These are phyloP conservation scores for Elsinoe perseae DNA, from an alignment of 2,329 filamentous ascomycete species.

Conservation along the genomic window DNA sequence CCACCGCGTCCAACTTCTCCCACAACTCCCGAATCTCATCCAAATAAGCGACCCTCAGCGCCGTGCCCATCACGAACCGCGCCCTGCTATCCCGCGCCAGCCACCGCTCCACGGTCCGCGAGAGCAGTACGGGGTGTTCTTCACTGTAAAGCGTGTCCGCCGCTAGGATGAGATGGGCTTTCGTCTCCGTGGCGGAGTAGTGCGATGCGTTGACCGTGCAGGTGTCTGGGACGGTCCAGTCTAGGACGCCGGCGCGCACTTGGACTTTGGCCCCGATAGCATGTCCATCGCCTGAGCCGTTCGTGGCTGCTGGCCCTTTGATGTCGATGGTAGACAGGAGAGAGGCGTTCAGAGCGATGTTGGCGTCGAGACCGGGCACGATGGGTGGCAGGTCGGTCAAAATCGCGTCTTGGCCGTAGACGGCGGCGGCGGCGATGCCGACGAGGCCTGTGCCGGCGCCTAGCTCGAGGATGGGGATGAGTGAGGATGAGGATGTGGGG, in stretches of 20 bases:
- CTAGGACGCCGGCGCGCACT: conserved; percentile 21
- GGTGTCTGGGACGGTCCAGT: conserved; percentile 1
- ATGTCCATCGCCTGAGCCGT: conserved; percentile 11
- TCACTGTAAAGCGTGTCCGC: conserved; percentile 38
- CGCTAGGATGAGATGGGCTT: conserved; percentile 34
- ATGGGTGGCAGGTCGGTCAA: conserved; percentile 32
- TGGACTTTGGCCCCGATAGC: neutral
- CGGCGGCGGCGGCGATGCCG: conserved; percentile 29
- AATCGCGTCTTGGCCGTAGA: conserved; percentile 27
- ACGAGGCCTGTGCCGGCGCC: conserved; percentile 35
- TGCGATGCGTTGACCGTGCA: conserved; percentile 1
- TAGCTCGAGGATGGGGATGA: conserved; percentile 30
- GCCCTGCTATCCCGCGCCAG: conserved; percentile 26
- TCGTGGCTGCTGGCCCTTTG: neutral
- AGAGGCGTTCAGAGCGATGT: conserved; percentile 28
- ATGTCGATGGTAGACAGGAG: conserved; percentile 11
- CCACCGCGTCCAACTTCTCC: conserved; percentile 32
- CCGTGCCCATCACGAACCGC: conserved; percentile 34
- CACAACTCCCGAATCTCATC: conserved; percentile 38
- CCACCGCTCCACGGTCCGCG: conserved; percentile 32
- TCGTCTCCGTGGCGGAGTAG: conserved; percentile 15
- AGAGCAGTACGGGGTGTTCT: conserved; percentile 35
- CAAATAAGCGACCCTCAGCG: conserved; percentile 36
- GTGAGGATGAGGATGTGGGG: conserved; percentile 15
- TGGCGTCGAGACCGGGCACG: conserved; percentile 28